Conservation (phyloP, 1,139 yeast genomes). For the Pichia sp. region DNA sequence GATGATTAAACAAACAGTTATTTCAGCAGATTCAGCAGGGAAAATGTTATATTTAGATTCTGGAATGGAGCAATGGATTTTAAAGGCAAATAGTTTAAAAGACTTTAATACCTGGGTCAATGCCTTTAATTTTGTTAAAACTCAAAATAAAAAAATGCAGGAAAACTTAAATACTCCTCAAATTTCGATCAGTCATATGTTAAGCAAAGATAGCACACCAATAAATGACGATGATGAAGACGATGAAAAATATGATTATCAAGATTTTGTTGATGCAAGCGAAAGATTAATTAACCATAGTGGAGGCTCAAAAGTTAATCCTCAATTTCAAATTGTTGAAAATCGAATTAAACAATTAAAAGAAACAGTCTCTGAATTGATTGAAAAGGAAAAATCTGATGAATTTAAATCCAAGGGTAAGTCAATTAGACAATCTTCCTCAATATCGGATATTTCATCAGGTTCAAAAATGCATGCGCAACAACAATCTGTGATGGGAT, state of each 20-base stretch:
- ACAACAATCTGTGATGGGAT: neutral
- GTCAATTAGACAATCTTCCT: neutral
- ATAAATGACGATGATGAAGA: neutral
- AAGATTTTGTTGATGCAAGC: neutral
- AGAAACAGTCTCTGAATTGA: slow-evolving; percentile 10
- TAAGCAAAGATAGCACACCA: neutral
- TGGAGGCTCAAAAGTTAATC: slow-evolving; percentile 6
- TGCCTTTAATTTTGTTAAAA: slow-evolving; percentile 53
- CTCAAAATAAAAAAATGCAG: slow-evolving; percentile 17
- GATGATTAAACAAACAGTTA: slow-evolving; percentile 75
- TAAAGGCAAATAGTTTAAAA: slow-evolving; percentile 57
- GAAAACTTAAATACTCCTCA: slow-evolving; percentile 2
- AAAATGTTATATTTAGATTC: slow-evolving; percentile 80
- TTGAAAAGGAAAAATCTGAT: neutral
- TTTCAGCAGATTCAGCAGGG: slow-evolving; percentile 68
- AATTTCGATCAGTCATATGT: neutral
- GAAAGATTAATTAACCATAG: neutral
- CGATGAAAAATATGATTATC: neutral
- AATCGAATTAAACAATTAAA: slow-evolving; percentile 16
- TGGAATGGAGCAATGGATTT: slow-evolving; percentile 92
- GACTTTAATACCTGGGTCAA: slow-evolving; percentile 81
- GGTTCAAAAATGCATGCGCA: neutral
- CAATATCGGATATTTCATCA: neutral
- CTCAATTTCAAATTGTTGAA: slow-evolving; percentile 17
- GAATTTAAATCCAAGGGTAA: neutral